Conservation (phyloP, 1,139 yeast genomes). For the Candida anutae region DNA sequence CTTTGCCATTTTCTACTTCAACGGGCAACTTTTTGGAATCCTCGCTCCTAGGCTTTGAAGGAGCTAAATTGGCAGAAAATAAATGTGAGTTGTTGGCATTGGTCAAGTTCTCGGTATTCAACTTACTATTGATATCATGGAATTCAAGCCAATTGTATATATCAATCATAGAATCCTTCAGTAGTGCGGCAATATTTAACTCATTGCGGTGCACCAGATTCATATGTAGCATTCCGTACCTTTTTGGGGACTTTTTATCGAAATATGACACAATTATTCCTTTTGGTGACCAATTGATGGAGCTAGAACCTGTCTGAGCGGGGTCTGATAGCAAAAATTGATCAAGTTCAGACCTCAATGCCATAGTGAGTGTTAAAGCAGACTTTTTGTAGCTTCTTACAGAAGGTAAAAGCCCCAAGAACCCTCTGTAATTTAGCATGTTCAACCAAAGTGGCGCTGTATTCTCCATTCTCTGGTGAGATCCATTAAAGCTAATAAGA, state of each 20-base stretch:
- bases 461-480: too few species aligned
- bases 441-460: slow-evolving; percentile 30
- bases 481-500: slow-evolving; percentile 19
- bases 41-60: not conserved
- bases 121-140: slow-evolving; percentile 23
- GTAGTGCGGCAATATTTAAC: slow-evolving; percentile 3
- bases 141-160: slow-evolving; percentile 29
- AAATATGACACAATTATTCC: slow-evolving; percentile 24
- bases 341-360: slow-evolving; percentile 14
- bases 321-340: slow-evolving; percentile 5
- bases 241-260: slow-evolving; percentile 19
- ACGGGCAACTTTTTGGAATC: not conserved
- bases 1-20: slow-evolving; percentile 6
- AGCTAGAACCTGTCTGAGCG: not conserved
- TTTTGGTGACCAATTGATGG: too few species aligned
- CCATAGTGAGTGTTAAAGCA: slow-evolving; percentile 15
- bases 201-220: slow-evolving; percentile 7
- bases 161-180: slow-evolving; percentile 13
- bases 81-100: slow-evolving; percentile 11
- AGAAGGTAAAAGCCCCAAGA: slow-evolving; percentile 23
- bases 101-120: slow-evolving; percentile 14
- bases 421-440: slow-evolving; percentile 28
- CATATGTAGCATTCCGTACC: slow-evolving; percentile 25
- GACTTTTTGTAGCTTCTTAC: slow-evolving; percentile 20
- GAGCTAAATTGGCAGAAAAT: slow-evolving; percentile 8